Evolutionary conservation across 2,329 filamentous ascomycete genomes (phyloP), one percentile per base, ranked within the genome.

Genomic region (Trichoderma guizhouense): DNA sequence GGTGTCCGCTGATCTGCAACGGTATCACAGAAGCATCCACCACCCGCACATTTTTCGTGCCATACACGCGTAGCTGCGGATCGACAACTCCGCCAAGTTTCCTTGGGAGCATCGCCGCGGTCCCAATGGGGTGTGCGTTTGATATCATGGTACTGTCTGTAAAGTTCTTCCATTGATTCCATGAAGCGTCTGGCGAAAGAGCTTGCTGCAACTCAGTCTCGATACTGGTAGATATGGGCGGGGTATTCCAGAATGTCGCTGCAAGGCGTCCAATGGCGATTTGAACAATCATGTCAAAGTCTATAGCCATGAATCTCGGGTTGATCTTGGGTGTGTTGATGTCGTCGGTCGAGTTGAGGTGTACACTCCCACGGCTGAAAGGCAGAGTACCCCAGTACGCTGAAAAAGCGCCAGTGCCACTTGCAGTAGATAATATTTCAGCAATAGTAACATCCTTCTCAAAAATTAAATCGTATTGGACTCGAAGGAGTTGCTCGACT

Each of bases 341-440:
- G 9, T 82, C 78, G 58, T 85, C 81, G 1, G 81, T 68, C 5
- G 82, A 82, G 18, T 79, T 79, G 72, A 91, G 87, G 79, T 91
- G 90, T 71, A 90, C 85, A 57, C 83, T 82, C 7, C 89, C 89
- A 0, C 89, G 84, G 3, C 86, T 88, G 75, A 88, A 86, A 0
- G 89, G 89, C 11, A 84, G 71, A 11, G 83, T 75, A 8, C 75
- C 72, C 79, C 81, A 84, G 71, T 79, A 80, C 11, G 81, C 76
- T 1, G 83, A 81, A n/a, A 78, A 77, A 18, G 83, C 76, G 3
- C 80, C 74, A 2, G 77, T 75, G 2, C 75, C 78, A 3, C 74
- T 74, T 3, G 74, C 72, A 0, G 79, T 77, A 75, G 83, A 82
- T 60, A 88, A 76, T 1, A 85, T 79, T 75, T 88, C 87, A 0